A percentile compares a stretch with the other conserved stretches of the same genome.
Evolutionary conservation across 164 flowering plant species (phyloP).

Genomic region (Nymphaea thermarum): DNA sequence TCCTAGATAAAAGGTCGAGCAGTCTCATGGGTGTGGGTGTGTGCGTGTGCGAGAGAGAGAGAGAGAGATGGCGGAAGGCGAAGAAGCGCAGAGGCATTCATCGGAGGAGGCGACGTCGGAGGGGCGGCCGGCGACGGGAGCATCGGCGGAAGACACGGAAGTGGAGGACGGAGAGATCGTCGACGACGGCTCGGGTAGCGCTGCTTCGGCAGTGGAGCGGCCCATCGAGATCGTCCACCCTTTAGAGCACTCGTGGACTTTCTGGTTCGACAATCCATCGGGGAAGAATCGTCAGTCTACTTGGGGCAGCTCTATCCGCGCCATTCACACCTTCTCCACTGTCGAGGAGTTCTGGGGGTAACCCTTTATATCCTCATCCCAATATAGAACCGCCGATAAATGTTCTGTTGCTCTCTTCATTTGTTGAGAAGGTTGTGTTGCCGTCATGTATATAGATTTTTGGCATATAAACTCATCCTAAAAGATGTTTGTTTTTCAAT

Average conservation of each 20-base stretch:
- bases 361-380: not conserved
- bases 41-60: not conserved
- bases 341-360: constrained; percentile 93
- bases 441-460: too few relatives aligned
- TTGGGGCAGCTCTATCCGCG: constrained; percentile 78
- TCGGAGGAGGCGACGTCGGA: not conserved
- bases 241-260: constrained; percentile 79
- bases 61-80: constrained; percentile 1
- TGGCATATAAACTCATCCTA: too few relatives aligned
- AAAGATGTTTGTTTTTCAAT: too few relatives aligned
- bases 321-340: constrained; percentile 63
- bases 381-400: not conserved
- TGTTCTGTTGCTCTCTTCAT: too few relatives aligned
- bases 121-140: not conserved
- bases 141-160: not conserved
- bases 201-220: not conserved
- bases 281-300: constrained; percentile 47
- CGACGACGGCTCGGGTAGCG: not conserved
- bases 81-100: not conserved
- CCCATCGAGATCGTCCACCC: constrained; percentile 15
- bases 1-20: not conserved
- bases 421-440: too few relatives aligned
- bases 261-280: constrained; percentile 80
- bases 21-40: not conserved
- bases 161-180: constrained; percentile 1